Evolutionary conservation across 352 stramenopile genomes (phyloP).

Genomic region (Plasmopara viticola): DNA sequence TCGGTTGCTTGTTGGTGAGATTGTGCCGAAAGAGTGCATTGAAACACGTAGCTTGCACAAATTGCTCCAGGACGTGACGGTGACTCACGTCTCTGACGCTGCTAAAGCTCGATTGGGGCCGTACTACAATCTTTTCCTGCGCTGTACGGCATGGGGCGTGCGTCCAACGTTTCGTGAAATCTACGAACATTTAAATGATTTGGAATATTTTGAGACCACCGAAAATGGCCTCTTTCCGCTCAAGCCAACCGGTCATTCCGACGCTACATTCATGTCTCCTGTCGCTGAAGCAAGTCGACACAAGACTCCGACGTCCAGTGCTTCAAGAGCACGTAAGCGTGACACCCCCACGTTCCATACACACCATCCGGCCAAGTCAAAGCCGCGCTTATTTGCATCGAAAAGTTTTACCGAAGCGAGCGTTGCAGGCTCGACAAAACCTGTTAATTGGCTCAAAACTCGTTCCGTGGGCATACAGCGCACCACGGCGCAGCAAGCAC

Average conservation of each 20-base stretch:
- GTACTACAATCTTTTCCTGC: slow-evolving; percentile 66
- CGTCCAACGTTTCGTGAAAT: slow-evolving; percentile 76
- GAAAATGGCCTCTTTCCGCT: slow-evolving; percentile 76
- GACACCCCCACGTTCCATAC: slow-evolving; percentile 38
- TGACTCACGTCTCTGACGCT: slow-evolving; percentile 50
- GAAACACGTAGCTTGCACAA: slow-evolving; percentile 76
- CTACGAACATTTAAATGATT: slow-evolving; percentile 66
- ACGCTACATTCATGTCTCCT: slow-evolving; percentile 52
- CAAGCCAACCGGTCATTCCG: slow-evolving; percentile 37
- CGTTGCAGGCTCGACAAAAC: slow-evolving; percentile 30
- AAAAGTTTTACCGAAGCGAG: slow-evolving; percentile 40
- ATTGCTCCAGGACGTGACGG: slow-evolving; percentile 62
- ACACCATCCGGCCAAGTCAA: slow-evolving; percentile 24
- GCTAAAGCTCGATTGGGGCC: slow-evolving; percentile 52
- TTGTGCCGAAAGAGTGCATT: slow-evolving; percentile 60
- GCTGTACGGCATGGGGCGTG: slow-evolving; percentile 71
- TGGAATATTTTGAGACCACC: slow-evolving; percentile 71
- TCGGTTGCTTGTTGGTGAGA: slow-evolving; percentile 70
- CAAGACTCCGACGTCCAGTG: slow-evolving; percentile 38
- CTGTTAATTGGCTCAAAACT: slow-evolving; percentile 77
- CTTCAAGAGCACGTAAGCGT: slow-evolving; percentile 46
- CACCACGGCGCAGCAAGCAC: slow-evolving; percentile 18
- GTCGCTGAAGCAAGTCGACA: slow-evolving; percentile 30
- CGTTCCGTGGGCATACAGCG: slow-evolving; percentile 39
- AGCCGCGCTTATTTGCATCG: slow-evolving; percentile 34